Evolutionary conservation across 164 flowering plant species (phyloP).

Genomic region (Umbellularia californica): DNA sequence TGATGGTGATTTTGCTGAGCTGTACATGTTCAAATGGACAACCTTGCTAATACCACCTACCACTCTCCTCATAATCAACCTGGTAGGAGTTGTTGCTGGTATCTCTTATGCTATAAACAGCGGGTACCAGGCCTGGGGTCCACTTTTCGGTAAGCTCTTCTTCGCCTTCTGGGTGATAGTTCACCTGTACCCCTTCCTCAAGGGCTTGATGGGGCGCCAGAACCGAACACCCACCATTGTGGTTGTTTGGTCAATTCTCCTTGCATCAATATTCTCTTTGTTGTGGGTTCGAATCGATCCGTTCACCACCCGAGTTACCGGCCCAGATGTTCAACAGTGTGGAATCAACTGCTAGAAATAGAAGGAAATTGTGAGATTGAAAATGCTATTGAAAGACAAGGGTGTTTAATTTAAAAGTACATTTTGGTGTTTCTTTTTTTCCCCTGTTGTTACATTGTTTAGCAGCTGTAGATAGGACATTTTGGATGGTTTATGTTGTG

Average conservation of each 20-base stretch:
- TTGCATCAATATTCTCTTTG: constrained; percentile 35
- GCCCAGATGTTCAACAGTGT: constrained; percentile 22
- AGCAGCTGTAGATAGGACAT: constrained; percentile 8
- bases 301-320: constrained; percentile 24
- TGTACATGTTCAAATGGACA: constrained; percentile 33
- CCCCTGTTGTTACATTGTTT: constrained; percentile 1
- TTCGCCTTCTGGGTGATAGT: constrained; percentile 37
- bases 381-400: background rate
- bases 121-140: constrained; percentile 33
- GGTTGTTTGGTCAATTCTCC: constrained; percentile 31
- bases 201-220: constrained; percentile 35
- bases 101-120: constrained; percentile 28
- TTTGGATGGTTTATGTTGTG: background rate
- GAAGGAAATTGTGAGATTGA: background rate
- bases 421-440: background rate
- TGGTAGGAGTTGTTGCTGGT: constrained; percentile 31
- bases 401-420: background rate
- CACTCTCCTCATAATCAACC: constrained; percentile 28
- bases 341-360: constrained; percentile 26
- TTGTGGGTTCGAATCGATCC: constrained; percentile 33
- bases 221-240: constrained; percentile 34
- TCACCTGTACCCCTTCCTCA: constrained; percentile 35
- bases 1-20: constrained; percentile 29
- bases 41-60: constrained; percentile 32
- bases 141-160: constrained; percentile 32